A percentile compares a stretch with the other conserved stretches of the same genome.
Conservation (phyloP, 805 yeast species). For the Nematodospora valgi region DNA sequence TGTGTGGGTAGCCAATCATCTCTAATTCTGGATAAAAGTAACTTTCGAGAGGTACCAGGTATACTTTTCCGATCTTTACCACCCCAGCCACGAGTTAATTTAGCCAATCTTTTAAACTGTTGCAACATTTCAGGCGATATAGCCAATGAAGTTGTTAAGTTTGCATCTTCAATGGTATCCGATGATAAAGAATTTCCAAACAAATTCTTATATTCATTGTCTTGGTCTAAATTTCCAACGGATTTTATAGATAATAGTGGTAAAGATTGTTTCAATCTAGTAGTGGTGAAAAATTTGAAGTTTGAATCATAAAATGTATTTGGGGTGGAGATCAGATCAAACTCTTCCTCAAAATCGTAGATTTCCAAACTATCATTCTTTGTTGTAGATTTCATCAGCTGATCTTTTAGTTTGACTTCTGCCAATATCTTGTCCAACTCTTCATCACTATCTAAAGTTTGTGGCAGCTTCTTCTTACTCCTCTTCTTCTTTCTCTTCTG, state of each 20-base stretch:
- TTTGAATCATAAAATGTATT: constrained; percentile 42
- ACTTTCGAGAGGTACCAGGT: constrained; percentile 71
- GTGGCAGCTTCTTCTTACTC: constrained; percentile 12
- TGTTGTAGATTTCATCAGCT: not conserved
- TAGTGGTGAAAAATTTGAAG: constrained; percentile 43
- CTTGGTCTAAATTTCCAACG: constrained; percentile 64
- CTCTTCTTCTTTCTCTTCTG: constrained; percentile 12
- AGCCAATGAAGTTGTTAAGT: constrained; percentile 66
- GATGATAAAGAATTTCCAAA: constrained; percentile 64
- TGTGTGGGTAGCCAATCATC: constrained; percentile 79
- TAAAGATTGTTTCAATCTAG: constrained; percentile 37
- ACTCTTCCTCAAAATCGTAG: constrained; percentile 23
- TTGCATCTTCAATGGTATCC: constrained; percentile 71
- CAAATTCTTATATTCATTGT: constrained; percentile 63
- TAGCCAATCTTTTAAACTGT: constrained; percentile 56
- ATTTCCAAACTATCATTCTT: constrained; percentile 19
- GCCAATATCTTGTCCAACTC: constrained; percentile 56
- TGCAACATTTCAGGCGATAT: constrained; percentile 65
- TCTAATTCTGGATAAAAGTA: constrained; percentile 65
- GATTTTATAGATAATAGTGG: constrained; percentile 42
- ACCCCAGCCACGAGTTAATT: constrained; percentile 77
- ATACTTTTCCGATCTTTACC: constrained; percentile 70
- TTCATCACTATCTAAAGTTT: constrained; percentile 42
- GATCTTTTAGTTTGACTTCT: constrained; percentile 32
- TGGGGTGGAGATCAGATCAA: constrained; percentile 22